Evolutionary conservation across 106 monocot genomes (phyloP).

Genomic region (Ottelia alismoides): DNA sequence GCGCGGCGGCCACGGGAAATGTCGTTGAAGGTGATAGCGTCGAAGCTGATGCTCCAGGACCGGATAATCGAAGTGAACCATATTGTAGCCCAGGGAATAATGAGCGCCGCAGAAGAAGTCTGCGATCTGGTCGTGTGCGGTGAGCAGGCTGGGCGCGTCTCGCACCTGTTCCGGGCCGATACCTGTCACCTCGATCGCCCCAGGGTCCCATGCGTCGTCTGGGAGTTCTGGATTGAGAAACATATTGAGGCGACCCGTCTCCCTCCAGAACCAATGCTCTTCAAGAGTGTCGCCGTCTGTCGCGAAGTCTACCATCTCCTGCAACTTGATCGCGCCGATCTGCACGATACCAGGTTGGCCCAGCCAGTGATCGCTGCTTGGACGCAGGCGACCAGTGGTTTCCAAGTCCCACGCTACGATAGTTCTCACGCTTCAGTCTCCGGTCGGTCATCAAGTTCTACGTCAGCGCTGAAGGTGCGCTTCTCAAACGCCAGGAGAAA

Average conservation of each 20-base stretch:
- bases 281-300: too few relatives aligned
- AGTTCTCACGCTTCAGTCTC: background rate
- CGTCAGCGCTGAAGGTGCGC: background rate
- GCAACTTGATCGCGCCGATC: background rate
- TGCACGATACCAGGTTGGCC: background rate
- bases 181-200: background rate
- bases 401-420: background rate
- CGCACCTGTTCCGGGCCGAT: background rate
- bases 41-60: background rate
- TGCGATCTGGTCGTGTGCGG: background rate
- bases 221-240: background rate
- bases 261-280: too few relatives aligned
- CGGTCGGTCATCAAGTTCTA: background rate
- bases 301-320: too few relatives aligned
- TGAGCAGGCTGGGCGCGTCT: background rate
- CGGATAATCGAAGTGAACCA: background rate
- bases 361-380: background rate
- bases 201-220: background rate
- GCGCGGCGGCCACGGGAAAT: background rate
- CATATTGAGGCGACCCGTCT: background rate
- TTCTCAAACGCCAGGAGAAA: background rate
- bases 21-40: background rate
- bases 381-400: background rate
- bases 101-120: background rate
- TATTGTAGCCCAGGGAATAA: background rate